Conservation (phyloP, 2,329 filamentous ascomycete species). For the Pseudogymnoascus verrucosus region DNA sequence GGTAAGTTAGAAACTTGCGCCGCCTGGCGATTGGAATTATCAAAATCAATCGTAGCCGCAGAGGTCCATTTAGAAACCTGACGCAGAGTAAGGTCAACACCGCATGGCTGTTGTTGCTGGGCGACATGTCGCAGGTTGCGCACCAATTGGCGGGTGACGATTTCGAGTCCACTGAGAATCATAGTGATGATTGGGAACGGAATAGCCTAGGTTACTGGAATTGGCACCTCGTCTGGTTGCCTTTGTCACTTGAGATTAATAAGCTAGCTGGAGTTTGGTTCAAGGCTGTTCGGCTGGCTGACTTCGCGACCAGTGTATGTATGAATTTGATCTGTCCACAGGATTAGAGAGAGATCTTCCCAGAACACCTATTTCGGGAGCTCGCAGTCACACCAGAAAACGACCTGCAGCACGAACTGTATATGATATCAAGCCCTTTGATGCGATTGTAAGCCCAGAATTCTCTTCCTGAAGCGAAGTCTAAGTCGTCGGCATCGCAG, state of each 20-base stretch:
- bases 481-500: background rate
- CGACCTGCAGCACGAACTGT: background rate
- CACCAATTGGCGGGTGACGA: conserved; percentile 19
- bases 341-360: background rate
- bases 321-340: background rate
- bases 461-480: background rate
- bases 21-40: conserved; percentile 24
- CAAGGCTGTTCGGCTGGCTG: background rate
- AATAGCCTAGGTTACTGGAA: background rate
- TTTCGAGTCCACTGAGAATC: conserved; percentile 13
- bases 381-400: background rate
- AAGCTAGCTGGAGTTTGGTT: background rate
- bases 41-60: conserved; percentile 25
- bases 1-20: conserved; percentile 17
- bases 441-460: background rate
- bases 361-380: background rate
- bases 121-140: conserved; percentile 16
- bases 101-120: conserved; percentile 27
- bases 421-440: background rate
- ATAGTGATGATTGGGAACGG: background rate
- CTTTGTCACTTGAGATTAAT: background rate
- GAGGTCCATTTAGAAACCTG: conserved; percentile 25
- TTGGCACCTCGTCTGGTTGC: background rate
- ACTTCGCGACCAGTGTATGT: background rate
- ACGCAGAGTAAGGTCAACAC: conserved; percentile 26